These are phyloP conservation scores for Podospora pseudocomata DNA, from an alignment of 495 filamentous ascomycete genomes.

Conservation along the genomic window DNA sequence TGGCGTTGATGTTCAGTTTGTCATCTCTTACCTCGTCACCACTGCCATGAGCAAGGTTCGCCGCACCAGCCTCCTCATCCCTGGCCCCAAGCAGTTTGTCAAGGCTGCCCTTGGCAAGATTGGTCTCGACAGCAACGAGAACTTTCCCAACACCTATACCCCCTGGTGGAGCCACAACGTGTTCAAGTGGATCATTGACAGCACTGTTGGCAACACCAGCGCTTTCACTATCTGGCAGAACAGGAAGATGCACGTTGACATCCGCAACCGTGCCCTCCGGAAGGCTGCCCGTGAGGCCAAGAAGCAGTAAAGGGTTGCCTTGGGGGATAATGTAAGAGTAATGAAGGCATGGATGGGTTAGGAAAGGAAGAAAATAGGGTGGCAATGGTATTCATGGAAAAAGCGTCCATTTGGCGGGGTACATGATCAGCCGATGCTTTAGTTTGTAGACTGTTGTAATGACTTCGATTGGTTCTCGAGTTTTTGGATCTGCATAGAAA, in stretches of 20 bases:
- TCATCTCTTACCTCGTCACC: conserved; percentile 87
- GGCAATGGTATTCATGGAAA: background rate
- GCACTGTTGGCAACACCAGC: conserved; percentile 64
- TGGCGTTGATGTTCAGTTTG: conserved; percentile 79
- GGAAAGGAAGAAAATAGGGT: background rate
- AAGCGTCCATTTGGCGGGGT: background rate
- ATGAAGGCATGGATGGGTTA: background rate
- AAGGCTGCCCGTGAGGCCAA: conserved; percentile 83
- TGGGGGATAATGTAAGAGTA: background rate
- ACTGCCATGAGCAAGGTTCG: conserved; percentile 96
- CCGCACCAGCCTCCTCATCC: conserved; percentile 68
- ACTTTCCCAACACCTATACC: conserved; percentile 75
- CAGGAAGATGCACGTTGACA: conserved; percentile 75
- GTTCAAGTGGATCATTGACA: conserved; percentile 80
- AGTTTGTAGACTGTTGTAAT: background rate
- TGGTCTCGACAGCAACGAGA: conserved; percentile 69
- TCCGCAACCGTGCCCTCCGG: conserved; percentile 80
- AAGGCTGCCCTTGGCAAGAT: conserved; percentile 74
- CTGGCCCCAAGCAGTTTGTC: conserved; percentile 79
- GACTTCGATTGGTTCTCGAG: background rate
- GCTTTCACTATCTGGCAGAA: conserved; percentile 62
- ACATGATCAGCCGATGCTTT: background rate
- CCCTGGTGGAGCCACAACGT: conserved; percentile 90
- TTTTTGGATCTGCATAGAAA: background rate
- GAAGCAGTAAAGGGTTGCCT: conserved; percentile 42